Conservation (phyloP, 192 early-diverging fungal genomes). For the Rhizoclosmatium globosum region DNA sequence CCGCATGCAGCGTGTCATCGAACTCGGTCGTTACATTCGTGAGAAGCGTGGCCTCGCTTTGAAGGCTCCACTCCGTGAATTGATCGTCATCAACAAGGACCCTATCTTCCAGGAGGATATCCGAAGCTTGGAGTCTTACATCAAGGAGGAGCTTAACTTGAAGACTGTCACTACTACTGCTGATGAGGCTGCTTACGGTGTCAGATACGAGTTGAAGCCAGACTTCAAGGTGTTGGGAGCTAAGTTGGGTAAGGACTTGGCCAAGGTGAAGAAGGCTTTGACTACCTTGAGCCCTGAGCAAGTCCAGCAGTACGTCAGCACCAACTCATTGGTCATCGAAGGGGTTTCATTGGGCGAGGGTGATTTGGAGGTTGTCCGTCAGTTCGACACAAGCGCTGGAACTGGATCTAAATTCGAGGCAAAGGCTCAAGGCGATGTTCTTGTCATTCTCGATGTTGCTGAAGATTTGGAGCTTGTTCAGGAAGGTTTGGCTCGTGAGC, state of each 20-base stretch:
- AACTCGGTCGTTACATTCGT: conserved; percentile 89
- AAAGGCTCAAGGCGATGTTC: conserved; percentile 63
- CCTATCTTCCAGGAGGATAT: conserved; percentile 90
- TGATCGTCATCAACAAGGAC: conserved; percentile 91
- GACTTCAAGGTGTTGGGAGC: conserved; percentile 89
- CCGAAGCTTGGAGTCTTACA: conserved; percentile 82
- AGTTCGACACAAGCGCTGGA: conserved; percentile 77
- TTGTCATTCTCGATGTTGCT: conserved; percentile 88
- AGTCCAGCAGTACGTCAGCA: conserved; percentile 82
- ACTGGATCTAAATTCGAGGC: conserved; percentile 30
- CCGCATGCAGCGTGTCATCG: conserved; percentile 97
- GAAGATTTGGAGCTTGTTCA: conserved; percentile 83
- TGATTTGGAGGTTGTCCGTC: conserved; percentile 85
- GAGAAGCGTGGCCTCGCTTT: conserved; percentile 92
- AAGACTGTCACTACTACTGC: conserved; percentile 85
- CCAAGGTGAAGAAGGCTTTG: conserved; percentile 87
- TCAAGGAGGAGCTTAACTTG: conserved; percentile 92
- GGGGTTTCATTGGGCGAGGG: conserved; percentile 82
- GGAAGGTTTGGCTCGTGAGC: conserved; percentile 92
- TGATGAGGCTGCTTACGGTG: conserved; percentile 90
- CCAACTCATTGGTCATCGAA: conserved; percentile 73
- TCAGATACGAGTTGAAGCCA: conserved; percentile 92
- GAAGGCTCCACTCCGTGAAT: conserved; percentile 92
- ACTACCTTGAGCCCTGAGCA: conserved; percentile 75
- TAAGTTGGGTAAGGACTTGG: conserved; percentile 89